phyloP scores from a whole-genome alignment of 1,284 basidiomycete species.

The Phellinidium pouzarii region DNA sequence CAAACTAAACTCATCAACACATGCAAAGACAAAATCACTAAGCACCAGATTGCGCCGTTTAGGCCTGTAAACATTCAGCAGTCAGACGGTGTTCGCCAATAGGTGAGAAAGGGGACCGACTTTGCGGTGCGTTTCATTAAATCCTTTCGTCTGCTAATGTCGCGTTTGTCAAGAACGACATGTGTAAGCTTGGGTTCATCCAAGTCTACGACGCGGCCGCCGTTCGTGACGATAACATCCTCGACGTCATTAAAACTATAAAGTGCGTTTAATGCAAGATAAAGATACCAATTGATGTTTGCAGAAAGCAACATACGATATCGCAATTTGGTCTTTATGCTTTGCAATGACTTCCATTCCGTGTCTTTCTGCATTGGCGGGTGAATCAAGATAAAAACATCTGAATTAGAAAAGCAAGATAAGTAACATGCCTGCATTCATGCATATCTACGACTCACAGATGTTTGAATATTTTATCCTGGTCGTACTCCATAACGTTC shows the following conservation, averaged over 20 bases:
- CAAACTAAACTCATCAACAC: conserved; percentile 72
- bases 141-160: conserved; percentile 60
- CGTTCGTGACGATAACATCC: conserved; percentile 53
- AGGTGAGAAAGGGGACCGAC: conserved; percentile 33
- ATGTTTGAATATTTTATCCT: conserved; percentile 69
- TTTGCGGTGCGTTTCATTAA: conserved; percentile 65
- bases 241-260: conserved; percentile 52
- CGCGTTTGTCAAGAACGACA: conserved; percentile 74
- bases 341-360: conserved; percentile 53
- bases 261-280: conserved; percentile 6
- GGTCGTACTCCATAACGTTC: conserved; percentile 67
- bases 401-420: conserved; percentile 31
- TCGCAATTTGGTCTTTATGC: conserved; percentile 41
- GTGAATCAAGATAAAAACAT: conserved; percentile 83
- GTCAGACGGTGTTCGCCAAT: not conserved
- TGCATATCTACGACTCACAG: conserved; percentile 44
- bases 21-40: conserved; percentile 69
- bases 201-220: conserved; percentile 64
- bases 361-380: conserved; percentile 60
- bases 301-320: conserved; percentile 37
- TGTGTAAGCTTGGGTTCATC: conserved; percentile 78
- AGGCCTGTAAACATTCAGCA: conserved; percentile 40
- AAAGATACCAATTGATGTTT: not conserved
- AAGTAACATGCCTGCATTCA: not conserved
- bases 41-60: conserved; percentile 75